Conservation (phyloP, 108 stramenopile genomes). For the Cyclotella distinguenda region DNA sequence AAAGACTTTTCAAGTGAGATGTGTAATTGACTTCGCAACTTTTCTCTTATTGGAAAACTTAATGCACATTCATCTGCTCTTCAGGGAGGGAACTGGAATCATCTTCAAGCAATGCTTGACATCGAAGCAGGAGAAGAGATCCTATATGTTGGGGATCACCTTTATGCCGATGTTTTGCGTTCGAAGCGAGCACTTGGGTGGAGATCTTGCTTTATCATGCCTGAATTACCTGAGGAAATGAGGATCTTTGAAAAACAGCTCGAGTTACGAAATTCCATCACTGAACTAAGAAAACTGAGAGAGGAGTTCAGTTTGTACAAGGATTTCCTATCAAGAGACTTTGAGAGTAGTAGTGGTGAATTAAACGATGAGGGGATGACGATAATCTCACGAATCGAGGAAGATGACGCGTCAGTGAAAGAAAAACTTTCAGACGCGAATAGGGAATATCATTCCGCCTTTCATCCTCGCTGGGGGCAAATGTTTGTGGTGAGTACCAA, state of each 20-base stretch:
- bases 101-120: constrained; percentile 89
- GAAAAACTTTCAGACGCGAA: constrained; percentile 49
- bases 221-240: constrained; percentile 87
- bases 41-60: neutral
- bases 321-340: constrained; percentile 46
- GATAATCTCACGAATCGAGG: constrained; percentile 58
- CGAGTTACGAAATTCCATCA: constrained; percentile 53
- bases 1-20: constrained; percentile 76
- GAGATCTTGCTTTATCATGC: constrained; percentile 90
- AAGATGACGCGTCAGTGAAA: constrained; percentile 73
- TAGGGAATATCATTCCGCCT: constrained; percentile 67
- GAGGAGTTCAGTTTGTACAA: constrained; percentile 60
- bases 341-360: constrained; percentile 24
- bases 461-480: constrained; percentile 84
- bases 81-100: constrained; percentile 90
- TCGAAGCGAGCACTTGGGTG: constrained; percentile 95
- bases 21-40: neutral
- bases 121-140: constrained; percentile 90
- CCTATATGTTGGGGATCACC: constrained; percentile 96
- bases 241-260: constrained; percentile 52
- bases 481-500: constrained; percentile 44
- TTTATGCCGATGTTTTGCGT: constrained; percentile 90
- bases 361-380: constrained; percentile 27
- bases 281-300: constrained; percentile 57
- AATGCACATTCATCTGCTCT: neutral